Evolutionary conservation across 306 rosid species (phyloP), one percentile per base, ranked within the genome.

Genomic region (Acacia acuminata): DNA sequence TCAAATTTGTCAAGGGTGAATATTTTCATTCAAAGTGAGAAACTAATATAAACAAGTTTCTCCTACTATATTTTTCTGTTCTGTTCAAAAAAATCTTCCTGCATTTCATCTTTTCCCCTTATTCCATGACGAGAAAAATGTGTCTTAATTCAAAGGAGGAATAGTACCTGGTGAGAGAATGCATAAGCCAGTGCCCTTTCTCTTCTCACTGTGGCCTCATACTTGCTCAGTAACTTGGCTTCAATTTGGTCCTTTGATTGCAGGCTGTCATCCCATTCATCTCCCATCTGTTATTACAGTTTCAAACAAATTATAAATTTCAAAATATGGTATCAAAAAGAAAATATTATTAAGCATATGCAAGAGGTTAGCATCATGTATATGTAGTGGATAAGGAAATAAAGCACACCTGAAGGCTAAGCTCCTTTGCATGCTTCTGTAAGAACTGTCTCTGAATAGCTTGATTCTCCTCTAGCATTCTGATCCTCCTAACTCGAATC

Each of bases 101-200:
- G n/a, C 19, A 64, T 13, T 30, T 30, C 40, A 40, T 30, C 15
- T 11, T 30, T 27, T 27, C 24, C 36, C 69, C 16, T 20, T 36
- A 3, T 73, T 34, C 17, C 38, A 17, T 11, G 44, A 44, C 3
- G 22, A 20, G 65, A 66, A 34, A 25, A 53, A 36, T 22, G 63
- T 61, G 44, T 20, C 43, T 25, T 71, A 81, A 55, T 82, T 77
- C 24, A 51, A 12, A 74, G 75, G 79, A 78, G 69, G 53, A 77
- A 84, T 64, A 8, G 53, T 76, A 82, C 99, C 99, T 96, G 99
- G 89, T 96, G 99, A 83, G 94, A 87, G 87, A 96, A 96, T 71
- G 99, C 96, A 89, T 96, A 96, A 79, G 99, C 99, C 73, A 96
- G 79, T 56, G 98, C 99, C 85, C 99, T 94, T 85, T 96, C 99